phyloP scores from a whole-genome alignment of 345 rosid genomes.

The Syzygium oleosum region DNA sequence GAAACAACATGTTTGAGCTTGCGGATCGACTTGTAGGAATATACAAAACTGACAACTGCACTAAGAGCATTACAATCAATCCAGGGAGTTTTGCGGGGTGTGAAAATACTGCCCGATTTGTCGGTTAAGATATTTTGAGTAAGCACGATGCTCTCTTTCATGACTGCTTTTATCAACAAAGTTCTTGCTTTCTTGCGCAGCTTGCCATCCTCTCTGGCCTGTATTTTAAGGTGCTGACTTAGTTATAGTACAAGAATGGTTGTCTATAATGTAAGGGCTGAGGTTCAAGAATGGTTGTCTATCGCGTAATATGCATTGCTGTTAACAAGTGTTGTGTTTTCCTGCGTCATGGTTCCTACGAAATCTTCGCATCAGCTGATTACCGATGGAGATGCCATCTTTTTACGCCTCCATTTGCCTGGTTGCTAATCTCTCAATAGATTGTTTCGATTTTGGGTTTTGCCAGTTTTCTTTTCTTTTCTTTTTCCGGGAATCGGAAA shows the following conservation, averaged over 20 bases:
- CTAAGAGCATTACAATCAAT: conserved; percentile 90
- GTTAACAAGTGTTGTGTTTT: not conserved
- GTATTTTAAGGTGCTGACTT: not conserved
- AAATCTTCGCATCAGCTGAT: not conserved
- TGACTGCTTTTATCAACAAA: not conserved
- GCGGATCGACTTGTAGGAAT: conserved; percentile 93
- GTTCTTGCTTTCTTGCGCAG: not conserved
- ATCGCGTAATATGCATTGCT: not conserved
- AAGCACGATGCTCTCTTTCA: not conserved
- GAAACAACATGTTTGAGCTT: conserved; percentile 99
- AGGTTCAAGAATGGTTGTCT: not conserved
- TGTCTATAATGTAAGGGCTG: not conserved
- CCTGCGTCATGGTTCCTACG: not conserved
- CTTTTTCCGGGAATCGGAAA: not conserved
- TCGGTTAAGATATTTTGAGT: not conserved
- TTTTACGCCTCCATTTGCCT: not conserved
- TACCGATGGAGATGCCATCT: not conserved
- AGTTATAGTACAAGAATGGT: not conserved
- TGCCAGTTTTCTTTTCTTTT: not conserved
- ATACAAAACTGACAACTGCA: conserved; percentile 95
- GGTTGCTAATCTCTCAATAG: not conserved
- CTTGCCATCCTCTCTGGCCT: not conserved
- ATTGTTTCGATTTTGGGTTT: not conserved
- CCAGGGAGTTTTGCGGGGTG: conserved; percentile 69
- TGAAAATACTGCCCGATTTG: conserved; percentile 38